Percentiles rank a stretch among this genome's conserved stretches.
Evolutionary conservation across 192 early-diverging fungal species (phyloP).

Genomic region (Funneliformis mosseae): DNA sequence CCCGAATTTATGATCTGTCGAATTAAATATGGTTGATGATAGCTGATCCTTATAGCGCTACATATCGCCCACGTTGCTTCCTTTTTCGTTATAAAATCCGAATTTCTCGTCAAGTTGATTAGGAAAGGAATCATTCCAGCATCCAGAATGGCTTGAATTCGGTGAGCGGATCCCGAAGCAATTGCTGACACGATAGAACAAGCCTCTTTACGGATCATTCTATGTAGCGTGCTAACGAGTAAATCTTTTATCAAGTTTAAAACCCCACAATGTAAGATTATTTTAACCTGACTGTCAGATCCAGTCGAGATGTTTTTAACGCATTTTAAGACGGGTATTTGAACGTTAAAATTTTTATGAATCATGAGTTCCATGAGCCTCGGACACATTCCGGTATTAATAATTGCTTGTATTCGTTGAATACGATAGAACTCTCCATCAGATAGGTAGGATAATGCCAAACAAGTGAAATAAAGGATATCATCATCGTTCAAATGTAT

Average conservation of each 20-base stretch:
- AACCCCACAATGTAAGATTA: constrained; percentile 68
- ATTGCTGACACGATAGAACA: constrained; percentile 62
- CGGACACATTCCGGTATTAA: constrained; percentile 72
- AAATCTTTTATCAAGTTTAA: constrained; percentile 57
- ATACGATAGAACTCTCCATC: constrained; percentile 75
- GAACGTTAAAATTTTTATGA: constrained; percentile 60
- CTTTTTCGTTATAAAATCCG: constrained; percentile 51
- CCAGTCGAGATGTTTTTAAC: constrained; percentile 84
- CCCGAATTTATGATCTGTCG: constrained; percentile 47
- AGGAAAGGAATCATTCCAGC: constrained; percentile 47
- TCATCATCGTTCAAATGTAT: constrained; percentile 73
- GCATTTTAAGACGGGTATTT: constrained; percentile 74
- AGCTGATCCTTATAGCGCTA: constrained; percentile 47
- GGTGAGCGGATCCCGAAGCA: constrained; percentile 47
- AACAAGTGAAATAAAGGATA: constrained; percentile 78
- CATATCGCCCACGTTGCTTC: constrained; percentile 58
- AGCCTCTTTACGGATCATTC: constrained; percentile 52
- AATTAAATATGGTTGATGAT: constrained; percentile 44
- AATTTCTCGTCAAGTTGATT: constrained; percentile 40
- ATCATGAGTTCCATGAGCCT: constrained; percentile 70
- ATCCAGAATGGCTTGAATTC: constrained; percentile 54
- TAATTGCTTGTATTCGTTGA: constrained; percentile 63
- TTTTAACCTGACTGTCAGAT: constrained; percentile 78
- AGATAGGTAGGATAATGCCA: constrained; percentile 81
- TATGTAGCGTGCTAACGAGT: constrained; percentile 42